A percentile compares a stretch with the other conserved stretches of the same genome.
Evolutionary conservation across 1,284 basidiomycete species (phyloP).

Genomic region (Quambalaria eucalypti): DNA sequence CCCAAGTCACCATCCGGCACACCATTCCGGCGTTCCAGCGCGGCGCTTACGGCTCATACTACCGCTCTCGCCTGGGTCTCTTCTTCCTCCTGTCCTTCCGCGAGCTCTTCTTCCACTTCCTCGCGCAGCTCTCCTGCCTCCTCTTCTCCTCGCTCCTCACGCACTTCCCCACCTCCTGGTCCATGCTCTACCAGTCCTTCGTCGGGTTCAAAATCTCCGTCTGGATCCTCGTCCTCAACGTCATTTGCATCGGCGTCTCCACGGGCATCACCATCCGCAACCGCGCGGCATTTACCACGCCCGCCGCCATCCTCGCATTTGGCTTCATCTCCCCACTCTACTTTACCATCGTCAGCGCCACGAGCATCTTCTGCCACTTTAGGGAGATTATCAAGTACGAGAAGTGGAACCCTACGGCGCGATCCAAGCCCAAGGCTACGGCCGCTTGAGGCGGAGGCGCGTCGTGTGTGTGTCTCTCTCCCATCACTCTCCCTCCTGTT

Average conservation of each 20-base stretch:
- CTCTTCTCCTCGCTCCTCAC: conserved; percentile 15
- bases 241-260: conserved; percentile 25
- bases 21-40: conserved; percentile 19
- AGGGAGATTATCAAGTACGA: conserved; percentile 31
- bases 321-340: conserved; percentile 22
- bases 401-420: conserved; percentile 16
- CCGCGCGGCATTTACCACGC: conserved; percentile 26
- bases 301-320: conserved; percentile 23
- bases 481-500: no score
- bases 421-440: no score
- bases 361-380: conserved; percentile 35
- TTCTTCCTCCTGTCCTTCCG: conserved; percentile 32
- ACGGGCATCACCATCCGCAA: conserved; percentile 30
- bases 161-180: conserved; percentile 10
- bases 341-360: conserved; percentile 27
- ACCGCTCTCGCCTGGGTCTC: conserved; percentile 25
- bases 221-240: conserved; percentile 26
- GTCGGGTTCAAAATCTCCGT: conserved; percentile 22
- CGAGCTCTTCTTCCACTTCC: conserved; percentile 32
- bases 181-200: conserved; percentile 20
- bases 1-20: conserved; percentile 35
- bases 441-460: no score
- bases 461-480: no score
- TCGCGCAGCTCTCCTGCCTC: conserved; percentile 18
- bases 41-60: conserved; percentile 23